A percentile compares a stretch with the other conserved stretches of the same genome.
Conservation (phyloP, 1,284 basidiomycete species). For the Ustilago lituana region DNA sequence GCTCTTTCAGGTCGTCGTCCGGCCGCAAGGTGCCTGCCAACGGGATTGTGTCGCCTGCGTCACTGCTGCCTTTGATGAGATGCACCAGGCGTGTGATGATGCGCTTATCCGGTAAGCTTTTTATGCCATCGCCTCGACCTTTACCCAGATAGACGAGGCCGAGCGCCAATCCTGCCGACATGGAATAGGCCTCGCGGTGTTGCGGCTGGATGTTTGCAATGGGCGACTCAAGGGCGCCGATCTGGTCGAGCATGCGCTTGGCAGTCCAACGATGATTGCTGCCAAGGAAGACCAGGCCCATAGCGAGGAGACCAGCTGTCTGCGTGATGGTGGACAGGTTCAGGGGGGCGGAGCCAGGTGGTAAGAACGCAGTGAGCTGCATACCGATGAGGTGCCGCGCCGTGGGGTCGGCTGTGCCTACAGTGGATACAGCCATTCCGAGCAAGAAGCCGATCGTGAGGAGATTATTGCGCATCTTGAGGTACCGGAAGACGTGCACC, state of each 20-base stretch:
- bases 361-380: conserved; percentile 90
- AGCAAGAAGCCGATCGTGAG: conserved; percentile 92
- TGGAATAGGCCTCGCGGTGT: conserved; percentile 84
- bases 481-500: conserved; percentile 83
- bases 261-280: conserved; percentile 89
- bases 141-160: conserved; percentile 95
- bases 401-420: conserved; percentile 85
- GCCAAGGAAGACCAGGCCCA: conserved; percentile 89
- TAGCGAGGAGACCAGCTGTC: conserved; percentile 84
- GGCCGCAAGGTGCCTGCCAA: neutral
- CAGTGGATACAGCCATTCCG: conserved; percentile 87
- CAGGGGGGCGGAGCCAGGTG: conserved; percentile 84
- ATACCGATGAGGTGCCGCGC: conserved; percentile 91
- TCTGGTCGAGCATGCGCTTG: conserved; percentile 85
- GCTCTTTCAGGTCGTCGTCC: conserved; percentile 2
- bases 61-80: conserved; percentile 33
- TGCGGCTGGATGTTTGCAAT: conserved; percentile 73
- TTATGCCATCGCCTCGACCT: conserved; percentile 54
- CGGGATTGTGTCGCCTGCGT: neutral
- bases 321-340: conserved; percentile 90
- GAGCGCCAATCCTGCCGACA: conserved; percentile 86
- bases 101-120: conserved; percentile 49
- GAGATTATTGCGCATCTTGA: conserved; percentile 92
- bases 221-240: conserved; percentile 79
- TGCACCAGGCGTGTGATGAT: conserved; percentile 51